A percentile compares a stretch with the other conserved stretches of the same genome.
Evolutionary conservation across 192 early-diverging fungal species (phyloP).

Genomic region (Backusella tarrabulga): DNA sequence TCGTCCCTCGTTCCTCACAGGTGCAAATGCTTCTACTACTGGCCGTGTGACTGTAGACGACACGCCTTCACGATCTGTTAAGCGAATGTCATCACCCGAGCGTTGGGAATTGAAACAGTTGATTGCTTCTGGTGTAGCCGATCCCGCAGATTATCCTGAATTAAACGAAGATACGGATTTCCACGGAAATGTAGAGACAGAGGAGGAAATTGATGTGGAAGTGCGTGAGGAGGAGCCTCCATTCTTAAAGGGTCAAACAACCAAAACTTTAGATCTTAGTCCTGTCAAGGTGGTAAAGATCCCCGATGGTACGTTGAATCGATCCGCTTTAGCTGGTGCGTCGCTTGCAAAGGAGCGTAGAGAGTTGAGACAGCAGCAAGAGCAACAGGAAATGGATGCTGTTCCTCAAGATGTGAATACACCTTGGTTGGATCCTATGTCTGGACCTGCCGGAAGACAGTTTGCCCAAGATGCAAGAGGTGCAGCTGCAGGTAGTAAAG

Average conservation of each 20-base stretch:
- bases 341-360: slow-evolving; percentile 92
- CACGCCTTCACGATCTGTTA: slow-evolving; percentile 47
- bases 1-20: slow-evolving; percentile 44
- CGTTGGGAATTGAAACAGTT: slow-evolving; percentile 98
- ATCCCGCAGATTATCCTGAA: slow-evolving; percentile 82
- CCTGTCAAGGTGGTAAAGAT: slow-evolving; percentile 99
- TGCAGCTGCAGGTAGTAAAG: slow-evolving; percentile 56
- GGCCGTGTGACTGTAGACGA: slow-evolving; percentile 27
- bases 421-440: slow-evolving; percentile 95
- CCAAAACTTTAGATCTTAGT: slow-evolving; percentile 77
- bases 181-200: slow-evolving; percentile 79
- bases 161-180: slow-evolving; percentile 88
- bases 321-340: slow-evolving; percentile 91
- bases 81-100: slow-evolving; percentile 93
- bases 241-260: slow-evolving; percentile 93
- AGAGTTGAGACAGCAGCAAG: slow-evolving; percentile 81
- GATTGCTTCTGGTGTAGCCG: slow-evolving; percentile 90
- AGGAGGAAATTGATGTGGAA: slow-evolving; percentile 98
- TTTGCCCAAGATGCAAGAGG: slow-evolving; percentile 94
- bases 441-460: slow-evolving; percentile 81
- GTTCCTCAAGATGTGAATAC: slow-evolving; percentile 84
- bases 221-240: slow-evolving; percentile 92
- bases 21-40: slow-evolving; percentile 8
- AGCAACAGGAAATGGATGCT: slow-evolving; percentile 73
- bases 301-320: slow-evolving; percentile 95